These are phyloP conservation scores for Daldinia concentrica DNA, from an alignment of 495 filamentous ascomycete genomes.

Conservation along the genomic window DNA sequence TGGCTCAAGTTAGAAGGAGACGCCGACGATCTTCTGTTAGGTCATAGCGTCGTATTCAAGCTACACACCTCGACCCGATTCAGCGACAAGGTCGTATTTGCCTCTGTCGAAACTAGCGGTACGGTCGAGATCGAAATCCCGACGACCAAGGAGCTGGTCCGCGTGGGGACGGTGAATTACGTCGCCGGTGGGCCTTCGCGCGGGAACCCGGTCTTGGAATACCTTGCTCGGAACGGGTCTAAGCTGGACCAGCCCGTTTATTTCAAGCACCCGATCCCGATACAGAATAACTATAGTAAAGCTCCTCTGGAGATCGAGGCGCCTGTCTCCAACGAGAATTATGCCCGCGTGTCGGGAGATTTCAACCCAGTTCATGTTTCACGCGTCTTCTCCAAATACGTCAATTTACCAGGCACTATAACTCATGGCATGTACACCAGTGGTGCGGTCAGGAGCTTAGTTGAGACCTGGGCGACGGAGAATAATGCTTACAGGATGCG, in stretches of 20 bases:
- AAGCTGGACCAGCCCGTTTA: constrained; percentile 86
- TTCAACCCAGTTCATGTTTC: constrained; percentile 93
- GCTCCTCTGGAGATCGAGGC: constrained; percentile 78
- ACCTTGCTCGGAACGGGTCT: constrained; percentile 81
- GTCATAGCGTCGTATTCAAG: constrained; percentile 86
- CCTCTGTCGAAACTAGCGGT: constrained; percentile 80
- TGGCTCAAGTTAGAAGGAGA: constrained; percentile 78
- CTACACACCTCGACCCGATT: constrained; percentile 80
- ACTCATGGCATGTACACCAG: constrained; percentile 94
- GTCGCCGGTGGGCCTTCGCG: constrained; percentile 73
- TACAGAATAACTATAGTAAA: constrained; percentile 70
- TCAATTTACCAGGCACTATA: constrained; percentile 83
- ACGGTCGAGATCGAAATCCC: constrained; percentile 86
- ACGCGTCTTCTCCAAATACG: constrained; percentile 83
- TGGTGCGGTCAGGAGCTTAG: constrained; percentile 83
- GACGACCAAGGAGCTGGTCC: constrained; percentile 80
- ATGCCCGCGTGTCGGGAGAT: constrained; percentile 86
- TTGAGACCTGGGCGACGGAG: constrained; percentile 93
- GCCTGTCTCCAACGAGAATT: constrained; percentile 85
- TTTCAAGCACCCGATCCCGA: constrained; percentile 86
- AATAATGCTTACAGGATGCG: constrained; percentile 88
- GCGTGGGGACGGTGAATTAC: constrained; percentile 86
- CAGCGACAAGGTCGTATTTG: constrained; percentile 84
- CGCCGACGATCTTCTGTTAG: constrained; percentile 75
- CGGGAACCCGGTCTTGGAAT: constrained; percentile 88